Conservation (phyloP, 2,329 filamentous ascomycete species). For the Colletotrichum karsti region DNA sequence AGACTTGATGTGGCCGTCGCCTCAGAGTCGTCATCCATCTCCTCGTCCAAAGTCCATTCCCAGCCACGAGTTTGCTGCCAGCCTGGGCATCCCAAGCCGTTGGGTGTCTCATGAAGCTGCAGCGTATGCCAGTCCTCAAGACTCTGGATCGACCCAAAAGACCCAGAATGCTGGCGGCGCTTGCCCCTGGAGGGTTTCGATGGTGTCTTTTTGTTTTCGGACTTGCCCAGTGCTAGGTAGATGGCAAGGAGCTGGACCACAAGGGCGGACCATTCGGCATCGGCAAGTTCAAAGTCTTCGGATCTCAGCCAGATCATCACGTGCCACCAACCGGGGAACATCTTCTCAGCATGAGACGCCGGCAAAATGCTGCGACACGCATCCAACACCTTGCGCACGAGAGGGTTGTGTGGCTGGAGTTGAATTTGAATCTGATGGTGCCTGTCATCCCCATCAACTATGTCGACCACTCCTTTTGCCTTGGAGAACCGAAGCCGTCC, state of each 20-base stretch:
- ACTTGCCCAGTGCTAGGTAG: slow-evolving; percentile 65
- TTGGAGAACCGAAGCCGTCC: slow-evolving; percentile 66
- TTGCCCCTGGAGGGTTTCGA: slow-evolving; percentile 34
- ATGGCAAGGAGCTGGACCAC: slow-evolving; percentile 71
- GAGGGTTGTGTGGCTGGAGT: slow-evolving; percentile 70
- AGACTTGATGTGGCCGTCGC: slow-evolving; percentile 35
- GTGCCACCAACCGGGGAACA: slow-evolving; percentile 79
- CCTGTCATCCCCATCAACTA: slow-evolving; percentile 68
- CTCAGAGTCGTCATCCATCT: slow-evolving; percentile 43
- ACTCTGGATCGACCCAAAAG: slow-evolving; percentile 44
- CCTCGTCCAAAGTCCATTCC: slow-evolving; percentile 75
- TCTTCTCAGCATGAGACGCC: slow-evolving; percentile 63
- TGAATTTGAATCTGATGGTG: slow-evolving; percentile 74
- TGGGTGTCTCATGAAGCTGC: slow-evolving; percentile 54
- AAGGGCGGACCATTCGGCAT: slow-evolving; percentile 76
- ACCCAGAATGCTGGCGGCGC: slow-evolving; percentile 43
- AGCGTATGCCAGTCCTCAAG: slow-evolving; percentile 58
- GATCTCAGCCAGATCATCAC: slow-evolving; percentile 72
- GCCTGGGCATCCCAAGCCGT: slow-evolving; percentile 56
- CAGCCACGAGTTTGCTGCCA: slow-evolving; percentile 73
- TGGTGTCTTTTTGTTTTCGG: slow-evolving; percentile 36
- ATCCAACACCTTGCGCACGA: slow-evolving; percentile 68
- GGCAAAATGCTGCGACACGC: slow-evolving; percentile 72
- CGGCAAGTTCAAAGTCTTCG: slow-evolving; percentile 53
- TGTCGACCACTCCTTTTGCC: slow-evolving; percentile 69